Percentiles rank a stretch among this genome's conserved stretches.
phyloP scores from a whole-genome alignment of 106 monocot species.

The Dendrobium catenatum region DNA sequence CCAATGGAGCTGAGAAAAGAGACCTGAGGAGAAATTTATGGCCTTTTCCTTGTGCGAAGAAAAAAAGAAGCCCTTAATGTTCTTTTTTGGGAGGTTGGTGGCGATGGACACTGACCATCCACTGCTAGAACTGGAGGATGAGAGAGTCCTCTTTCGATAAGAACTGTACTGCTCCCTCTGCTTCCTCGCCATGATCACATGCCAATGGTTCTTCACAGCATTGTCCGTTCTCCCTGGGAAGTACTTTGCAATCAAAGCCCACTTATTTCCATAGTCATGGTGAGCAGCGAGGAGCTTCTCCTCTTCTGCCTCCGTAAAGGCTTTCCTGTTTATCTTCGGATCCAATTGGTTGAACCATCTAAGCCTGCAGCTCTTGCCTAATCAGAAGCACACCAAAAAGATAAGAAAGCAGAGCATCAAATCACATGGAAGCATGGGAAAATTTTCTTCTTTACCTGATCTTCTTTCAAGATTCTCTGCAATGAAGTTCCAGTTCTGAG shows the following conservation, averaged over 20 bases:
- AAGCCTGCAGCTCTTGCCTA: slow-evolving; percentile 28
- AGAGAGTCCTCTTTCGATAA: not conserved
- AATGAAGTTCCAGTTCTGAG: slow-evolving; percentile 92
- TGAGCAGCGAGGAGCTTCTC: slow-evolving; percentile 20
- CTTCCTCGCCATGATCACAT: slow-evolving; percentile 24
- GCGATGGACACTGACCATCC: slow-evolving; percentile 4
- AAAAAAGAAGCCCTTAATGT: not conserved
- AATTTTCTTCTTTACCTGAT: slow-evolving; percentile 49
- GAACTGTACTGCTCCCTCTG: slow-evolving; percentile 8
- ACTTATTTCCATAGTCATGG: slow-evolving; percentile 14
- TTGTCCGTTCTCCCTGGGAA: slow-evolving; percentile 24
- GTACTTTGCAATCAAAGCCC: slow-evolving; percentile 17
- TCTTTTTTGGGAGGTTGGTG: not conserved
- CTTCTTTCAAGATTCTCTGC: slow-evolving; percentile 78
- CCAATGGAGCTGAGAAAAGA: not conserved
- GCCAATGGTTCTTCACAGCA: slow-evolving; percentile 27
- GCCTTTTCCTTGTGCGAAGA: not conserved
- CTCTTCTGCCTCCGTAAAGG: slow-evolving; percentile 19
- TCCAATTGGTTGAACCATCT: slow-evolving; percentile 29
- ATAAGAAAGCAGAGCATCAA: not conserved
- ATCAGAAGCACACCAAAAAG: not conserved
- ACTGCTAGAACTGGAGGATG: not conserved
- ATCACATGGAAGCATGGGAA: not conserved
- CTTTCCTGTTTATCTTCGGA: slow-evolving; percentile 17
- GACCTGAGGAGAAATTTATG: slow-evolving; percentile 9